phyloP scores from a whole-genome alignment of 345 rosid genomes.

The Populus simonii region DNA sequence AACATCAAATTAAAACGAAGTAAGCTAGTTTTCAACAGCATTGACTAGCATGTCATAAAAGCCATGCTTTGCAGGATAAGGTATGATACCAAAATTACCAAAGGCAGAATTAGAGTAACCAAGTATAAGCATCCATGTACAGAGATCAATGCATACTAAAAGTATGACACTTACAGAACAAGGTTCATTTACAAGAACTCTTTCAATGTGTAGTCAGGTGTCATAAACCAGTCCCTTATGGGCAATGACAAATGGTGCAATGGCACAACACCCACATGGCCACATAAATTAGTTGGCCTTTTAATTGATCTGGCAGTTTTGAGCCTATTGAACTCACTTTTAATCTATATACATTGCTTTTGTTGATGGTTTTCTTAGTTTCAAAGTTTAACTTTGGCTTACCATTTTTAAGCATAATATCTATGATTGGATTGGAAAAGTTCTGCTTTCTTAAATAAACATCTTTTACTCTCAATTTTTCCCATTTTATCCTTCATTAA shows the following conservation, averaged over 20 bases:
- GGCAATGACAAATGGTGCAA: not conserved
- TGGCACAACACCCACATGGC: not conserved
- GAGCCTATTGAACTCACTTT: not conserved
- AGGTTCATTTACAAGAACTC: not conserved
- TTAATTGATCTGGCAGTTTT: not conserved
- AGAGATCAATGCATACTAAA: not conserved
- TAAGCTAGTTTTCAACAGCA: not conserved
- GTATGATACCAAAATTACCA: not conserved
- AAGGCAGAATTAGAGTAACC: not conserved
- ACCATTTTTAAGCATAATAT: not conserved
- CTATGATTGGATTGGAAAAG: not conserved
- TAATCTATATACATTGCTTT: not conserved
- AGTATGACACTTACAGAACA: not conserved
- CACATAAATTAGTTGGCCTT: not conserved
- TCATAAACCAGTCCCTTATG: not conserved
- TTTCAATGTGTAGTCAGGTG: not conserved
- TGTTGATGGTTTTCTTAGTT: not conserved
- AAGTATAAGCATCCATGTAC: not conserved
- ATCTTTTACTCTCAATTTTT: not conserved
- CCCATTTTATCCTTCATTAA: not conserved
- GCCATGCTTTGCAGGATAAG: not conserved
- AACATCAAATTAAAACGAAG: not conserved
- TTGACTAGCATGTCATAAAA: not conserved
- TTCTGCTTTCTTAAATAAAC: not conserved
- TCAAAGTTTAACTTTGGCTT: not conserved